A percentile compares a stretch with the other conserved stretches of the same genome.
Evolutionary conservation across 495 filamentous ascomycete species (phyloP).

Genomic region (Aspergillus sclerotioniger): DNA sequence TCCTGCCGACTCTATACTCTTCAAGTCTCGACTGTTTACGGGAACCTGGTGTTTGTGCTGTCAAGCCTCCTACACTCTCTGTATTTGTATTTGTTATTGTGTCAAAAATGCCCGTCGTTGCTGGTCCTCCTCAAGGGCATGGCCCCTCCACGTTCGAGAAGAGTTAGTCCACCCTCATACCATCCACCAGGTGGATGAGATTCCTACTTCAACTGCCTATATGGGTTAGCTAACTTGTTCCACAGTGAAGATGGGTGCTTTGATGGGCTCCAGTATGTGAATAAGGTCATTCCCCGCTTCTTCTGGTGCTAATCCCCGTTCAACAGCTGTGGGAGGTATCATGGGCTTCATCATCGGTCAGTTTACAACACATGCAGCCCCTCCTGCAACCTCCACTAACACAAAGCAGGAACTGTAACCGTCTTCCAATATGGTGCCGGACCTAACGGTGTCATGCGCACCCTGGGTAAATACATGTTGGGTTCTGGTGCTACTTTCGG

Average conservation of each 20-base stretch:
- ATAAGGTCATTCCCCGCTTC: conserved; percentile 3
- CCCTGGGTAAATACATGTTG: conserved; percentile 93
- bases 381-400: conserved; percentile 12
- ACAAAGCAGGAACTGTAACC: conserved; percentile 71
- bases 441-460: conserved; percentile 88
- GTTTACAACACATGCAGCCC: conserved; percentile 6
- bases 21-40: not conserved
- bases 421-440: conserved; percentile 93
- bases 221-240: conserved; percentile 24
- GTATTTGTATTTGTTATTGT: conserved; percentile 3
- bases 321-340: conserved; percentile 82
- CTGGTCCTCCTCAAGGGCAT: conserved; percentile 51
- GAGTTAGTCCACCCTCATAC: conserved; percentile 54
- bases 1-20: conserved; percentile 7
- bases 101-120: conserved; percentile 63
- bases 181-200: not conserved
- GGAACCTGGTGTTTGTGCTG: not conserved
- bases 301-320: not conserved
- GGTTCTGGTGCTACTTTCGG: conserved; percentile 97
- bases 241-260: conserved; percentile 92
- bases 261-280: conserved; percentile 92
- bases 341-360: conserved; percentile 98
- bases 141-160: conserved; percentile 91
- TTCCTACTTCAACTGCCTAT: not conserved
- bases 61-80: not conserved